A percentile compares a stretch with the other conserved stretches of the same genome.
phyloP scores from a whole-genome alignment of 495 filamentous ascomycete species.

The Sabuloglossum arenarium region DNA sequence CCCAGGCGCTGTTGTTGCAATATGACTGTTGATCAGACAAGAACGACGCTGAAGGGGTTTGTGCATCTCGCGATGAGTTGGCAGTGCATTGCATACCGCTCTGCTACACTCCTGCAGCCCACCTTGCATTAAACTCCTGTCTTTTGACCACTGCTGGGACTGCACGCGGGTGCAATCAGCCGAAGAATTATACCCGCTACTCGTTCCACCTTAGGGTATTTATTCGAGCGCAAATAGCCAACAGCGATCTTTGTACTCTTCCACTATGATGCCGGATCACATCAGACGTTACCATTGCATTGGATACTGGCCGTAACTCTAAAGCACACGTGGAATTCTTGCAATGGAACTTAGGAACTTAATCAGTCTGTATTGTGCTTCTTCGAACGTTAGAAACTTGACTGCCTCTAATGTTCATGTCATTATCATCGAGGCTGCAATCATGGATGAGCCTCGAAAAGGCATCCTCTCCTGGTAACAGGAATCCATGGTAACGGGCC shows the following conservation, averaged over 20 bases:
- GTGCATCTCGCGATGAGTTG: constrained; percentile 1
- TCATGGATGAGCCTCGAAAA: background rate
- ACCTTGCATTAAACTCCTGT: background rate
- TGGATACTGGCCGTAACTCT: background rate
- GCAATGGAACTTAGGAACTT: background rate
- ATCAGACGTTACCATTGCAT: background rate
- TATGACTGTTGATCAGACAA: background rate
- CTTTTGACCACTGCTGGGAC: background rate
- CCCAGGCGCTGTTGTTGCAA: background rate
- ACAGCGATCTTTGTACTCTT: background rate
- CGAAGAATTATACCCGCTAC: background rate
- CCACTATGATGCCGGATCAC: background rate
- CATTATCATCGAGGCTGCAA: background rate
- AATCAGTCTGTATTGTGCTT: background rate
- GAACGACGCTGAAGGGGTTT: background rate
- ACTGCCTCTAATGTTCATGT: background rate
- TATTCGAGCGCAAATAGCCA: background rate
- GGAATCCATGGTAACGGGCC: background rate
- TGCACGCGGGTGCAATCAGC: background rate
- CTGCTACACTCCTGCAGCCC: constrained; percentile 1
- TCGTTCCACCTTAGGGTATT: background rate
- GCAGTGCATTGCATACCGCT: constrained; percentile 1
- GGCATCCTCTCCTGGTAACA: background rate
- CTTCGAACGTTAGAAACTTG: background rate
- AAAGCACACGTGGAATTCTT: background rate